A percentile compares a stretch with the other conserved stretches of the same genome.
Conservation (phyloP, 441 rosid species). For the Manihot esculenta region DNA sequence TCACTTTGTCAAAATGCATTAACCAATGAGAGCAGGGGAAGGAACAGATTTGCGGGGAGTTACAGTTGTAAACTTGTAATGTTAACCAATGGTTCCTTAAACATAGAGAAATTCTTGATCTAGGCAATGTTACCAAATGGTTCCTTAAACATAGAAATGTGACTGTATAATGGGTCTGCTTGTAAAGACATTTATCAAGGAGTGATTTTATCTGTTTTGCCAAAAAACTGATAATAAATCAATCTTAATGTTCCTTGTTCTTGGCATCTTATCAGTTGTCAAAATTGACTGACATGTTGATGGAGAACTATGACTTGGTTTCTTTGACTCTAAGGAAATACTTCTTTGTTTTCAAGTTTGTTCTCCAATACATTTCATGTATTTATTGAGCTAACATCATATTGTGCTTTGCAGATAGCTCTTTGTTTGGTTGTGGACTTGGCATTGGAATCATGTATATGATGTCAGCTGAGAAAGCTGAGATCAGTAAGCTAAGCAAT, state of each 20-base stretch:
- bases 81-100: background rate
- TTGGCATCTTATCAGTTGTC: no score
- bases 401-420: conserved; percentile 45
- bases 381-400: background rate
- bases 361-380: background rate
- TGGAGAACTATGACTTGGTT: no score
- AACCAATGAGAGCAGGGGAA: background rate
- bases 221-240: no score
- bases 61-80: conserved; percentile 2
- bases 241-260: no score
- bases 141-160: background rate
- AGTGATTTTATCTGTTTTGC: background rate
- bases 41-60: background rate
- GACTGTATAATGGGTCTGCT: background rate
- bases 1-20: background rate
- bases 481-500: conserved; percentile 57
- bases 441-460: conserved; percentile 77
- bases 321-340: no score
- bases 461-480: conserved; percentile 77
- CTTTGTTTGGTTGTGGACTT: conserved; percentile 61
- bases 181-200: background rate
- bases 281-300: no score
- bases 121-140: background rate
- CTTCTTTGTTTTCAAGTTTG: background rate
- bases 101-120: conserved; percentile 6